Evolutionary conservation across 257 asterid species (phyloP).

Genomic region (Ligustrum vulgare): DNA sequence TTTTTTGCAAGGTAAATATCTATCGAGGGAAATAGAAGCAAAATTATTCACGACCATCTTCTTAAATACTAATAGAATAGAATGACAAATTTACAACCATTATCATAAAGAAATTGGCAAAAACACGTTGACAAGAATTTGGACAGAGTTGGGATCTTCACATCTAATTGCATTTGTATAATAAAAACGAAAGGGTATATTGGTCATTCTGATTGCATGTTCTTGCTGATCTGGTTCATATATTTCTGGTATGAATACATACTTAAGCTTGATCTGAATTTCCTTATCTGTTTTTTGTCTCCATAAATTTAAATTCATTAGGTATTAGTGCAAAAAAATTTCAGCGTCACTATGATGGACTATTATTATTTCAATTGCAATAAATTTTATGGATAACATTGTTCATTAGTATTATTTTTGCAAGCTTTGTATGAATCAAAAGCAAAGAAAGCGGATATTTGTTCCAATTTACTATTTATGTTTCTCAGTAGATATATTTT

Average conservation of each 20-base stretch:
- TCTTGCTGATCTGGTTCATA: neutral
- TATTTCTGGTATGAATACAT: neutral
- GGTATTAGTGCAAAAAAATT: neutral
- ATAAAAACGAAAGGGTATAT: neutral
- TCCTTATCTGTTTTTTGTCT: neutral
- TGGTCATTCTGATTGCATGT: neutral
- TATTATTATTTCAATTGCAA: neutral
- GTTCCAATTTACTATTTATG: neutral
- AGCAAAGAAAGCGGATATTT: neutral
- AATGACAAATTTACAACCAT: too few relatives aligned
- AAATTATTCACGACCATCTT: too few relatives aligned
- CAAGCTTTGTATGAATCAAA: neutral
- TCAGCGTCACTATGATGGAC: neutral
- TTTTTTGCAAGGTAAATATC: too few relatives aligned
- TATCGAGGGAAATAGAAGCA: too few relatives aligned
- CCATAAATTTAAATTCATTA: neutral
- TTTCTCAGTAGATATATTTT: slow-evolving; percentile 15
- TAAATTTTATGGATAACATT: neutral
- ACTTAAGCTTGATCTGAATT: neutral
- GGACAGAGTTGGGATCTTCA: slow-evolving; percentile 13
- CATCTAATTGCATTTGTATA: slow-evolving; percentile 12
- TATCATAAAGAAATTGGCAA: slow-evolving; percentile 14
- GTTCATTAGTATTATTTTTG: neutral
- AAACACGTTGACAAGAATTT: slow-evolving; percentile 6
- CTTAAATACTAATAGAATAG: too few relatives aligned